Evolutionary conservation across 2,329 filamentous ascomycete genomes (phyloP), one percentile per base, ranked within the genome.

Genomic region (Ilyonectria destructans): DNA sequence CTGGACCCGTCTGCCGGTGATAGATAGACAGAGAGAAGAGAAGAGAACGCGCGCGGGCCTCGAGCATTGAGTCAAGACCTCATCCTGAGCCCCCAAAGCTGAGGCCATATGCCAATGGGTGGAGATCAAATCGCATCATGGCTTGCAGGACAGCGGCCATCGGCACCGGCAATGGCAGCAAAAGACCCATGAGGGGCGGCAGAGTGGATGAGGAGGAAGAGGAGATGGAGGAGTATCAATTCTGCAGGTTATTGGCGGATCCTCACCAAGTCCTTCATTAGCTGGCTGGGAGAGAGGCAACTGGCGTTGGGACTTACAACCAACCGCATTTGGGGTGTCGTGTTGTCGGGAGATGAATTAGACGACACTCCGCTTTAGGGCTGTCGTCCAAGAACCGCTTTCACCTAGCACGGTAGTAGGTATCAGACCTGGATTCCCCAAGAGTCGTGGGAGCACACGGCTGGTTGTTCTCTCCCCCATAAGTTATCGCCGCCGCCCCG

Each of bases 41-140:
- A 26, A 17, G 15, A 45, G 7, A 8, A 33, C 29, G 46, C 58
- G 58, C 58, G 58, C 45, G 58, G 35, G 35, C 58, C 33, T 61
- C 49, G 31, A 37, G 12, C 43, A 33, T 49, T 43, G 61, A 64
- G 46, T 64, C 62, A 64, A 19, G 46, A 46, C 55, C 62, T 33
- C 23, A 7, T 33, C 35, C 8, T 46, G 54, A 58, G 54, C 62
- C 45, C 60, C 54, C 26, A 64, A 58, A 64, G 46, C 62, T 58
- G 55, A 64, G 62, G 48, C 46, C 62, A 52, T 37, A 7, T 58
- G 55, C 17, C 55, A 45, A 33, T 37, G 13, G 46, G 62, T 58
- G 62, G 55, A 54, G 62, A 58, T 58, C 46, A 33, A 13, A 64
- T 64, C 35, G 62, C 37, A 58, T 58, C 46, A 58, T 54, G 51